Base-by-base conservation (phyloP, 257 asterid species). In the Solanum commersonii region DNA sequence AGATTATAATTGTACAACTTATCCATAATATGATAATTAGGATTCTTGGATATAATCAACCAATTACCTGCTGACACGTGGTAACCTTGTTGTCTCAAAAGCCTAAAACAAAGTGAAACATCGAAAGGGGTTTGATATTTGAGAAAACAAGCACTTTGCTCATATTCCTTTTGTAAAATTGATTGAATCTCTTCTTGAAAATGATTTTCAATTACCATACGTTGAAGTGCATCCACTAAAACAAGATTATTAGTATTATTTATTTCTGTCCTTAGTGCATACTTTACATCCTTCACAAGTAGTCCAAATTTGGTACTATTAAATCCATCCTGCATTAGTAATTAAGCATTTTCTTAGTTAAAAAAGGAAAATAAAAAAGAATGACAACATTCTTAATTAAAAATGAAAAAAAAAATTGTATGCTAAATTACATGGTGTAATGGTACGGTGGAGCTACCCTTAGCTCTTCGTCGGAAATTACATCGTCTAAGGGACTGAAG, bases 61-160 rank as follows among this genome's bases (percentile, higher is more conserved):
- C 23, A 63, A 29, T 33, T 65, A 91, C 93, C 93, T 88, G 92
- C 34, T 8, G 90, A 74, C 8, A 92, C 91, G 25, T 60, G 25
- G 84, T 90, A 82, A 37, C 94, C 95, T 35, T 91, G 63, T 89
- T 92, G 94, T 89, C 95, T 88, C 84, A 89, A 40, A 23, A 92
- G 91, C 65, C 94, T 87, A 79, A 93, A 93, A 83, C 79, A 89
- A 23, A 93, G 93, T 8, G 93, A 92, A 90, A 88, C 89, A 16
- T 87, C 52, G 49, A 49, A 63, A 25, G 88, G 90, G 14, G 82
- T 72, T 59, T 77, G 59, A 72, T 52, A 74, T 25, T 88, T 87
- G 65, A 68, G 22, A 68, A 67, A 68, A 40, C 52, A 33, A 85
- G 52, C 68, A 7, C 12, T 63, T 10, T 82, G 23, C 10, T 5